phyloP scores from a whole-genome alignment of 345 rosid genomes.

The Lagerstroemia speciosa region DNA sequence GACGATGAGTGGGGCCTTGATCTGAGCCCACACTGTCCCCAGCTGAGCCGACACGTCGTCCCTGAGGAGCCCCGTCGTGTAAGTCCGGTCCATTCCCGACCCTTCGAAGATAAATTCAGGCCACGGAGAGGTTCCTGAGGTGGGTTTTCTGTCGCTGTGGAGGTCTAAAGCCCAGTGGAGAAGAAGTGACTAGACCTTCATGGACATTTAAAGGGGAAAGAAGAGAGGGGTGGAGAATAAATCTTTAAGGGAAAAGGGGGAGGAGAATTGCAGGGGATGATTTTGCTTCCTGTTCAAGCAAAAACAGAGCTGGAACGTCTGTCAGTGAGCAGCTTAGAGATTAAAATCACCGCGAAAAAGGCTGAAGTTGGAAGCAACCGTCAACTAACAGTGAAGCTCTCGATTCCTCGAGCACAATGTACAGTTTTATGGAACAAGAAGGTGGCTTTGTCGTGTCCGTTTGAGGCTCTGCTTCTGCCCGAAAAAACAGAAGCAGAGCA shows the following conservation, averaged over 20 bases:
- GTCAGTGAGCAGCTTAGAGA: conserved; percentile 13
- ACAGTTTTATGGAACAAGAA: too few species aligned
- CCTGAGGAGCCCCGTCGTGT: conserved; percentile 24
- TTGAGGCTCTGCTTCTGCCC: conserved; percentile 1
- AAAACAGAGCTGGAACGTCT: conserved; percentile 29
- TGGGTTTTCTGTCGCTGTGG: too few species aligned
- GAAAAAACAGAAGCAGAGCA: background rate
- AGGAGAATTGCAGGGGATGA: background rate
- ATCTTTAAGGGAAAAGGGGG: background rate
- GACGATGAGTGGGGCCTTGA: conserved; percentile 75
- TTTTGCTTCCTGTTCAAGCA: conserved; percentile 33
- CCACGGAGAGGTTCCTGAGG: background rate
- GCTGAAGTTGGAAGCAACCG: background rate
- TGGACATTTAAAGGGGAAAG: background rate
- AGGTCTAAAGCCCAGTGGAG: background rate
- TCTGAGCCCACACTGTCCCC: conserved; percentile 46
- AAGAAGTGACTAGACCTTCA: background rate
- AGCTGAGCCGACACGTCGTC: conserved; percentile 52
- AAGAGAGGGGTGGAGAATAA: background rate
- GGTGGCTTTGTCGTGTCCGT: too few species aligned
- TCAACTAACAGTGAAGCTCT: background rate
- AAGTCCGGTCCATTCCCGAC: conserved; percentile 30
- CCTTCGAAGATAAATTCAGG: background rate
- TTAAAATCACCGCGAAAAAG: background rate
- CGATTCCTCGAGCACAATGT: background rate